Conservation (phyloP, 768 basidiomycete genomes). For the Kwoniella mangroviensis region DNA sequence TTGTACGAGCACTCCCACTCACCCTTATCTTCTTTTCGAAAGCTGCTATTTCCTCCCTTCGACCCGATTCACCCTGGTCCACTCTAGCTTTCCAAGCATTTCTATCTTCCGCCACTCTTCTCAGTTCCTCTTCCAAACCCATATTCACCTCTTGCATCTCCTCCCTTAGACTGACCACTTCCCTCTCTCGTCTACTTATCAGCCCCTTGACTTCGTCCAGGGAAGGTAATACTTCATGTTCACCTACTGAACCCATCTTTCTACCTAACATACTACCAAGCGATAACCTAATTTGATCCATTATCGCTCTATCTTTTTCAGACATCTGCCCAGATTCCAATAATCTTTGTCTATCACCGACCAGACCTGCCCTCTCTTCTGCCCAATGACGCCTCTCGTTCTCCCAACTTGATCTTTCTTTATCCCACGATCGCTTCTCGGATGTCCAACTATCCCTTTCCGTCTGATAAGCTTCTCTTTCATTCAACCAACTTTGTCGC, state of each 20-base stretch:
- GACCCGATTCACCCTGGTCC: conserved; percentile 38
- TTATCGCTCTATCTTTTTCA: conserved; percentile 33
- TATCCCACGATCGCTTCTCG: conserved; percentile 33
- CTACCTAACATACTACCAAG: conserved; percentile 37
- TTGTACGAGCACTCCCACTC: conserved; percentile 15
- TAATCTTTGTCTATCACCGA: conserved; percentile 28
- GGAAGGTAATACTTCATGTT: conserved; percentile 40
- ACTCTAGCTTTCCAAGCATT: conserved; percentile 45
- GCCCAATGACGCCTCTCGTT: conserved; percentile 25
- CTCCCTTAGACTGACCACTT: conserved; percentile 43
- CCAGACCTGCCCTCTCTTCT: conserved; percentile 30
- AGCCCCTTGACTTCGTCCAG: conserved; percentile 40
- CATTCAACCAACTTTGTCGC: conserved; percentile 9
- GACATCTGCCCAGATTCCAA: conserved; percentile 29
- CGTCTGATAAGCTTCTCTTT: conserved; percentile 27
- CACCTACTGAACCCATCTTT: conserved; percentile 23
- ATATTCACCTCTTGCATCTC: conserved; percentile 57
- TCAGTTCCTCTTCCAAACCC: conserved; percentile 55
- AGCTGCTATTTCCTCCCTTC: conserved; percentile 19
- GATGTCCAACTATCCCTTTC: conserved; percentile 35
- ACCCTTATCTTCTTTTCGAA: conserved; percentile 42
- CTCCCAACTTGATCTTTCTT: conserved; percentile 25
- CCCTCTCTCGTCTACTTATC: conserved; percentile 45
- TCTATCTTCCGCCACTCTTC: conserved; percentile 46
- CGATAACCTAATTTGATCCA: conserved; percentile 37